Evolutionary conservation across 306 rosid species (phyloP).

Genomic region (Fragaria ananassa): DNA sequence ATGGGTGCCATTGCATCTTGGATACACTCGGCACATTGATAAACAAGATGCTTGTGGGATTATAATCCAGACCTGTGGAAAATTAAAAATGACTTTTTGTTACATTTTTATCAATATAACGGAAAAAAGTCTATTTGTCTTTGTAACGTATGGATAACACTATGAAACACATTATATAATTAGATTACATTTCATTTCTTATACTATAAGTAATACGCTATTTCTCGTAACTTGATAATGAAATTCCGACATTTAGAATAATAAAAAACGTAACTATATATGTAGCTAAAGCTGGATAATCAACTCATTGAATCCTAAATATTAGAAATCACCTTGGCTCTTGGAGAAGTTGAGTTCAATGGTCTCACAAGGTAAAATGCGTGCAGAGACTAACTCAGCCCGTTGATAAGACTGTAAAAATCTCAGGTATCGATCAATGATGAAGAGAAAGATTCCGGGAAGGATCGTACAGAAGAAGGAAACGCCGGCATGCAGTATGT

Average conservation of each 20-base stretch:
- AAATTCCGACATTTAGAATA: background rate
- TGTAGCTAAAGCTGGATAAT: background rate
- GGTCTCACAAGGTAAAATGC: slow-evolving; percentile 46
- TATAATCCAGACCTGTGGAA: slow-evolving; percentile 48
- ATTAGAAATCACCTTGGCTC: slow-evolving; percentile 29
- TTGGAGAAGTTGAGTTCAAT: slow-evolving; percentile 65
- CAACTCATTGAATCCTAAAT: background rate
- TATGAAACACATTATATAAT: too few species aligned
- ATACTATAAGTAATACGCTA: background rate
- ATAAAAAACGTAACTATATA: background rate
- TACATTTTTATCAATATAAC: background rate
- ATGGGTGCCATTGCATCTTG: slow-evolving; percentile 84
- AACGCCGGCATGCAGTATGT: slow-evolving; percentile 54
- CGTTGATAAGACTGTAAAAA: slow-evolving; percentile 55
- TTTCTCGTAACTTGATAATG: background rate
- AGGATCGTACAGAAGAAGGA: slow-evolving; percentile 46
- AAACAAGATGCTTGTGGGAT: slow-evolving; percentile 58
- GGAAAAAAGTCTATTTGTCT: background rate
- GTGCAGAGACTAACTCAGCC: slow-evolving; percentile 44
- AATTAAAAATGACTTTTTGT: background rate
- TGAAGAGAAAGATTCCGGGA: slow-evolving; percentile 69
- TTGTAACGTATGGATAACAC: too few species aligned
- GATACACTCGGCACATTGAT: slow-evolving; percentile 67
- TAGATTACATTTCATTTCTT: background rate
- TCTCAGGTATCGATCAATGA: slow-evolving; percentile 54